Conservation (phyloP, 257 asterid genomes). For the Solanum chiquidenum region DNA sequence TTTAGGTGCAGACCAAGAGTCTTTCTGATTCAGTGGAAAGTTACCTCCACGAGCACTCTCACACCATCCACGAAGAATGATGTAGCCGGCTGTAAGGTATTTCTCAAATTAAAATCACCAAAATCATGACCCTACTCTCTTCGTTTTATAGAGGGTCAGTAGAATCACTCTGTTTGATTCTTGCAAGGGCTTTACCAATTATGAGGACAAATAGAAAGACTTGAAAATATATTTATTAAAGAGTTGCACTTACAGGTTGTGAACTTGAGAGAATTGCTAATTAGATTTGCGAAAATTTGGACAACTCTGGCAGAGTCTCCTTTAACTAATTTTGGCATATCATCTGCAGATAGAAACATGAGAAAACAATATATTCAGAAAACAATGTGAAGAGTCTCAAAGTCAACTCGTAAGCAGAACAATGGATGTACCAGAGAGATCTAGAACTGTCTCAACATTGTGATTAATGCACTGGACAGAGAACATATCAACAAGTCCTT, state of each 20-base stretch:
- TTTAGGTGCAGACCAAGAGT: slow-evolving; percentile 34
- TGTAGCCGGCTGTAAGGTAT: slow-evolving; percentile 62
- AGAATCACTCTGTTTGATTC: neutral
- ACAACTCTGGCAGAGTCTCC: slow-evolving; percentile 94
- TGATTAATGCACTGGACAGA: slow-evolving; percentile 89
- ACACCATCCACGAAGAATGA: slow-evolving; percentile 82
- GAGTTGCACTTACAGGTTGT: slow-evolving; percentile 52
- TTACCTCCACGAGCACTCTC: slow-evolving; percentile 33
- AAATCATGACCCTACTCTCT: neutral
- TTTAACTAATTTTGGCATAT: slow-evolving; percentile 72
- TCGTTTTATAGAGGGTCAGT: neutral
- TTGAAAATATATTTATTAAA: neutral
- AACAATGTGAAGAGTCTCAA: neutral
- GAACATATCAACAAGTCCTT: slow-evolving; percentile 88
- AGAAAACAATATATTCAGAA: neutral
- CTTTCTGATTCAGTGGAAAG: slow-evolving; percentile 18
- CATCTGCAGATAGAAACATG: slow-evolving; percentile 38
- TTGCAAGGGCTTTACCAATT: neutral
- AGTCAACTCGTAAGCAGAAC: neutral
- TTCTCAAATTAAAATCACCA: slow-evolving; percentile 1
- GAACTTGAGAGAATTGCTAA: slow-evolving; percentile 84
- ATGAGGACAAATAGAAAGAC: neutral
- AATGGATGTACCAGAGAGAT: slow-evolving; percentile 56
- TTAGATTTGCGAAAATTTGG: slow-evolving; percentile 75
- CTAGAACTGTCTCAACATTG: slow-evolving; percentile 77